Base-by-base conservation (phyloP, 371 early-diverging fungal genomes). In the Mortierella sp. region DNA sequence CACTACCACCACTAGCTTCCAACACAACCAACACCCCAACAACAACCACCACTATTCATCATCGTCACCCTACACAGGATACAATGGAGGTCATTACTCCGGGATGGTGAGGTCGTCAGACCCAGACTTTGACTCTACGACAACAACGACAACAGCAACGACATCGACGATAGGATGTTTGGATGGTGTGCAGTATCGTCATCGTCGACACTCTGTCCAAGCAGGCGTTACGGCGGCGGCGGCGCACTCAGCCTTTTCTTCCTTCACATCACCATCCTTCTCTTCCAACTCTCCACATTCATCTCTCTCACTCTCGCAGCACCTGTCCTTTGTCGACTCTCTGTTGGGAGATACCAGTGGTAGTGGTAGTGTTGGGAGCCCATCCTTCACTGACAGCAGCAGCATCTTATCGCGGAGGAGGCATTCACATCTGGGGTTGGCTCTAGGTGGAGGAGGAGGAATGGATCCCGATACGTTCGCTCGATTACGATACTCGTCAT, bases 271-370 rank as follows among this genome's bases (percentile, higher is more conserved):
- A 47, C 45, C 73, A 78, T 14, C 70, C 10, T 31, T 45, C 16
- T 31, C 77, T 11, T 50, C 77, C 48, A 42, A 19, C 52, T 71
- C 78, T 21, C 45, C 55, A 48, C 55, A 21, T 13, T 55, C 50
- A 16, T 44, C 42, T 8, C 55, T 50, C 21, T 68, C 75, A 28
- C 44, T 44, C 21, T 68, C 77, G 3, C 77, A 50, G 24, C 38
- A 65, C 16, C 52, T 72, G 34, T 21, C 19, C 73, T 45, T 31
- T 52, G 31, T 34, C 38, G 34, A 47, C 34, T 50, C 73, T 0
- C 72, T 72, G 24, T 50, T 50, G 50, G 28, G 2, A 58, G 28
- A 28, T 26, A 26, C 55, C 24, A 24, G 1, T 44, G 26, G 4
- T 14, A 34, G 50, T 13, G 21, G 8, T n/a, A 4, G 4, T 34